These are phyloP conservation scores for Gentiana dahurica DNA, from an alignment of 257 asterid species.

Conservation along the genomic window DNA sequence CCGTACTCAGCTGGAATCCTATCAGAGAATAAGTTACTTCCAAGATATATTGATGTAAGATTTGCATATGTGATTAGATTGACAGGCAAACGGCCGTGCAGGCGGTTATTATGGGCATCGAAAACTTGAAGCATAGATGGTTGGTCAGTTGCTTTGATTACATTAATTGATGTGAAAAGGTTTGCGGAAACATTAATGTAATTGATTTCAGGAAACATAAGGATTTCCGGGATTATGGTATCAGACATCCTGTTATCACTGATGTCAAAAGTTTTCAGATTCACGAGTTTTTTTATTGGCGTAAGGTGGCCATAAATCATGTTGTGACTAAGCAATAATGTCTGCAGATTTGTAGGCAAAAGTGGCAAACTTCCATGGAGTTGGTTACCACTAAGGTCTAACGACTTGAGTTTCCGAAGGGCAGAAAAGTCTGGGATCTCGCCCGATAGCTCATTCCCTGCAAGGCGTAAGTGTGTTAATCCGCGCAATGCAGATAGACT, in stretches of 20 bases:
- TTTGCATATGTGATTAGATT: constrained; percentile 21
- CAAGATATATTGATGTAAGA: constrained; percentile 26
- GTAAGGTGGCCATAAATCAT: constrained; percentile 29
- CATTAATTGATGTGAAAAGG: constrained; percentile 21
- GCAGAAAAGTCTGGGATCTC: constrained; percentile 28
- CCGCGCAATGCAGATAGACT: constrained; percentile 17
- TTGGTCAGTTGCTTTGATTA: constrained; percentile 6
- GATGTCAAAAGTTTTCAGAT: constrained; percentile 21
- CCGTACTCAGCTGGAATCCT: constrained; percentile 29
- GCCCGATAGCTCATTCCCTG: constrained; percentile 29
- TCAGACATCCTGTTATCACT: constrained; percentile 37
- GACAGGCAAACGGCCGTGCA: constrained; percentile 29
- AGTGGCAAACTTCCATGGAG: constrained; percentile 28
- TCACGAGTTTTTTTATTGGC: constrained; percentile 16
- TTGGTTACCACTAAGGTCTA: constrained; percentile 32
- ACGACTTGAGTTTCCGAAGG: constrained; percentile 27
- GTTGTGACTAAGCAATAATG: constrained; percentile 21
- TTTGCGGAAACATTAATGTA: constrained; percentile 25
- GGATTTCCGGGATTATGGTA: constrained; percentile 13
- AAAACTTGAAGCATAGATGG: constrained; percentile 17
- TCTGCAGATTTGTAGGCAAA: constrained; percentile 19
- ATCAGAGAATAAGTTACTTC: constrained; percentile 31
- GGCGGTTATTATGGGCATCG: constrained; percentile 22
- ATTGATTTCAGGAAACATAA: constrained; percentile 22
- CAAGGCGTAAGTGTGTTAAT: constrained; percentile 16